A percentile compares a stretch with the other conserved stretches of the same genome.
Evolutionary conservation across 305 asterid genomes (phyloP).

Genomic region (Fraxinus sp.): DNA sequence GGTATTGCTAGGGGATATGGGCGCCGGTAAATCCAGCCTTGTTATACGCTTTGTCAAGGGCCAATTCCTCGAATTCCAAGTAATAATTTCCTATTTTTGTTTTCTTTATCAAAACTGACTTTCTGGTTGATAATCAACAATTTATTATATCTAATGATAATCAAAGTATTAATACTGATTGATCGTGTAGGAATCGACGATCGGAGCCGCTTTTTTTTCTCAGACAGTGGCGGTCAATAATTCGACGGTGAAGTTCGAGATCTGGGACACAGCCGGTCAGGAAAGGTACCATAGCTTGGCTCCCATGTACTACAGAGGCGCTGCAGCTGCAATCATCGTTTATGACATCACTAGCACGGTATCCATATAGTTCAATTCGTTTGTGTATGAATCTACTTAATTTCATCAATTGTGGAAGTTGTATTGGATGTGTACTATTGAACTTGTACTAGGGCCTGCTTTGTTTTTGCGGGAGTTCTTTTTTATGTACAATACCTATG

Average conservation of each 20-base stretch:
- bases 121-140: neutral
- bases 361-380: constrained; percentile 11
- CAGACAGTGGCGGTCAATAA: constrained; percentile 72
- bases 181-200: constrained; percentile 72
- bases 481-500: neutral
- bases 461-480: neutral
- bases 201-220: constrained; percentile 92
- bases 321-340: constrained; percentile 89
- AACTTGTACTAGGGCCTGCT: neutral
- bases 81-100: constrained; percentile 25
- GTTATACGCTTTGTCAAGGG: constrained; percentile 91
- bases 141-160: neutral
- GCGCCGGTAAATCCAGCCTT: constrained; percentile 92
- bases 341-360: constrained; percentile 86
- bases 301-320: constrained; percentile 89
- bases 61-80: constrained; percentile 91
- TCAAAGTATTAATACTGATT: neutral
- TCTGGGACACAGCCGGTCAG: constrained; percentile 98
- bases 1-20: constrained; percentile 96
- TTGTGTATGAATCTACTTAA: neutral
- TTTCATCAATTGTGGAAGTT: neutral
- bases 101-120: constrained; percentile 4
- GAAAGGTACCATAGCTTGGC: constrained; percentile 97
- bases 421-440: neutral
- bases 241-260: constrained; percentile 90